Evolutionary conservation across 495 filamentous ascomycete species (phyloP).

Genomic region (Apodospora peruviana): DNA sequence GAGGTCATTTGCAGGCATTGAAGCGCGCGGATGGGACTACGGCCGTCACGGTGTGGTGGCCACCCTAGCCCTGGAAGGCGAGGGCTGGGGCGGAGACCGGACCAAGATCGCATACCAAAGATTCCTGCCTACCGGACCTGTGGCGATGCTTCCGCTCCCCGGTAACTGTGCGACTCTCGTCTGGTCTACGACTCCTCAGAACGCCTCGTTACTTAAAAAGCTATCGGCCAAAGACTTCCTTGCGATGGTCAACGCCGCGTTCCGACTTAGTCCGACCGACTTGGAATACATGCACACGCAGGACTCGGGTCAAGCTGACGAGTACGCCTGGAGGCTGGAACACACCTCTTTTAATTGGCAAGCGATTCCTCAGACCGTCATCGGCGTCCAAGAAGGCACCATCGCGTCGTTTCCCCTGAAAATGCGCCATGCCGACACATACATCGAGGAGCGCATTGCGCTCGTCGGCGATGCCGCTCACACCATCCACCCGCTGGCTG

Average conservation of each 20-base stretch:
- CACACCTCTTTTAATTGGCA: slow-evolving; percentile 52
- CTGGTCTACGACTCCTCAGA: slow-evolving; percentile 80
- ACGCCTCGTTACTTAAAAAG: slow-evolving; percentile 75
- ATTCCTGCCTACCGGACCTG: slow-evolving; percentile 86
- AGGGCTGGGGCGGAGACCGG: slow-evolving; percentile 46
- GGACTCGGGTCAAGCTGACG: slow-evolving; percentile 57
- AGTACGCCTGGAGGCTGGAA: slow-evolving; percentile 74
- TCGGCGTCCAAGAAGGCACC: slow-evolving; percentile 69
- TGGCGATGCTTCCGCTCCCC: slow-evolving; percentile 86
- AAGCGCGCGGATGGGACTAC: slow-evolving; percentile 89
- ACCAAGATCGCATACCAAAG: slow-evolving; percentile 83
- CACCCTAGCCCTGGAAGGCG: slow-evolving; percentile 64
- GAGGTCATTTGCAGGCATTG: slow-evolving; percentile 79
- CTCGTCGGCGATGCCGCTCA: slow-evolving; percentile 93
- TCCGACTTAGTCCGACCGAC: slow-evolving; percentile 74
- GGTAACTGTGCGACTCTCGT: slow-evolving; percentile 78
- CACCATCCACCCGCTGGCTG: slow-evolving; percentile 88
- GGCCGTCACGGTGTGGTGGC: slow-evolving; percentile 85
- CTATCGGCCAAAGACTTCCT: slow-evolving; percentile 66
- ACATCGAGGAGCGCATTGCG: slow-evolving; percentile 81
- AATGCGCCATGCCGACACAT: slow-evolving; percentile 86
- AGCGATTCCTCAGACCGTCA: slow-evolving; percentile 45
- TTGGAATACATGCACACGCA: slow-evolving; percentile 71
- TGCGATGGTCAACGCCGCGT: slow-evolving; percentile 89
- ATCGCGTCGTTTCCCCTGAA: slow-evolving; percentile 86